These are phyloP conservation scores for Pyrenochaeta sp. DNA, from an alignment of 2,329 filamentous ascomycete genomes.

Conservation along the genomic window DNA sequence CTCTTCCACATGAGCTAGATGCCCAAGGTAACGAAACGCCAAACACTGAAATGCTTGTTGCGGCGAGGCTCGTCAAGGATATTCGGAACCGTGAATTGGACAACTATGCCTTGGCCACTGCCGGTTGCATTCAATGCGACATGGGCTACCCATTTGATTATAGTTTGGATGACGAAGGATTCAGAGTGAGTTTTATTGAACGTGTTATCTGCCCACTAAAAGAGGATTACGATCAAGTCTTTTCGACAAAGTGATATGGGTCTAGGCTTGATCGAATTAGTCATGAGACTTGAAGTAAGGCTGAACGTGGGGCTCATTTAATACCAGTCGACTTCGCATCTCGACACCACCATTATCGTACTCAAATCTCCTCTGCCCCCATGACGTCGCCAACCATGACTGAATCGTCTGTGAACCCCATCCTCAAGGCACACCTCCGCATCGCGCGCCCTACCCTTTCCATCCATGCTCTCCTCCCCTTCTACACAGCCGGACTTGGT, in stretches of 20 bases:
- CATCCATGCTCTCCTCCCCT: slow-evolving; percentile 50
- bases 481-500: slow-evolving; percentile 55
- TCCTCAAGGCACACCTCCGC: slow-evolving; percentile 43
- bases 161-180: background rate
- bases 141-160: background rate
- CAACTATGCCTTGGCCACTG: background rate
- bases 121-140: background rate
- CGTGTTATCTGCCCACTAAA: background rate
- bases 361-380: background rate
- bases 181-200: background rate
- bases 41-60: background rate
- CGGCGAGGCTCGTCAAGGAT: background rate
- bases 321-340: too few species aligned
- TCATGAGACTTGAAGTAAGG: background rate
- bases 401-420: slow-evolving; percentile 1
- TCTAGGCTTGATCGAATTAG: background rate
- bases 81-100: background rate
- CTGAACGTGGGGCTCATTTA: background rate
- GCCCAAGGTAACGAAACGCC: background rate
- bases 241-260: background rate
- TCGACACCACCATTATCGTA: too few species aligned
- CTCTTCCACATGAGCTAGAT: background rate
- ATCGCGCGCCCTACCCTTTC: slow-evolving; percentile 55
- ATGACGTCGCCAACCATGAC: background rate
- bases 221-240: background rate